Percentiles rank a stretch among this genome's conserved stretches.
Evolutionary conservation across 2,329 filamentous ascomycete genomes (phyloP).

Genomic region (Paecilomyces sp.): DNA sequence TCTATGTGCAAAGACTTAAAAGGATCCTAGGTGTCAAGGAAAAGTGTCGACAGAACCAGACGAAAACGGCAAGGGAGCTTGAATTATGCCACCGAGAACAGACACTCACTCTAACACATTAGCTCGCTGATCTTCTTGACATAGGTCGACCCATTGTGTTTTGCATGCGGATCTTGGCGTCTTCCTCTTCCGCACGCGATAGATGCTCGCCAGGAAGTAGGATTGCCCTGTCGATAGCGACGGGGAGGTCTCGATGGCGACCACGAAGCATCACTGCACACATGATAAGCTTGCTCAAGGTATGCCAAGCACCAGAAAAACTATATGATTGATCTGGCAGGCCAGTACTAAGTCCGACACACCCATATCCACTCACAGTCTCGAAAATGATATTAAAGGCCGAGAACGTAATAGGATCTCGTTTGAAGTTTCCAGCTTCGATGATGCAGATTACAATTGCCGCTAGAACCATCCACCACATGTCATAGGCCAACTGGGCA

Average conservation of each 20-base stretch:
- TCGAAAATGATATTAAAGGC: conserved; percentile 50
- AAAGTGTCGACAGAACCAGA: too few relatives aligned
- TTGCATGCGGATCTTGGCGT: too few relatives aligned
- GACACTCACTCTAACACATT: too few relatives aligned
- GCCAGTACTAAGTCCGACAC: too few relatives aligned
- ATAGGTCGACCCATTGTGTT: too few relatives aligned
- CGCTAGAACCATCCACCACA: conserved; percentile 58
- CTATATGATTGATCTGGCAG: too few relatives aligned
- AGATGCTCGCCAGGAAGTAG: conserved; percentile 15
- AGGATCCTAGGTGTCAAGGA: too few relatives aligned
- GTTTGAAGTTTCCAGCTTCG: conserved; percentile 34
- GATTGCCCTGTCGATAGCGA: conserved; percentile 45
- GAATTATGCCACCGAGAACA: too few relatives aligned
- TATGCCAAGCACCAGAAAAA: conserved; percentile 3
- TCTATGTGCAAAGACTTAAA: too few relatives aligned
- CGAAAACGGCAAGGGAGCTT: too few relatives aligned
- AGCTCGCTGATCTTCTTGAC: too few relatives aligned
- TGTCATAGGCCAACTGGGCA: conserved; percentile 58
- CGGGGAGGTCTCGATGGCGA: conserved; percentile 48
- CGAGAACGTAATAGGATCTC: conserved; percentile 28
- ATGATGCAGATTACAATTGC: conserved; percentile 53
- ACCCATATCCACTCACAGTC: conserved; percentile 31
- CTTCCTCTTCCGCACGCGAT: too few relatives aligned
- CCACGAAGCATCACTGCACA: conserved; percentile 51
- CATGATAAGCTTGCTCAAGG: conserved; percentile 47